Base-by-base conservation (phyloP, 2,329 filamentous ascomycete genomes). In the Dissoconium aciculare region DNA sequence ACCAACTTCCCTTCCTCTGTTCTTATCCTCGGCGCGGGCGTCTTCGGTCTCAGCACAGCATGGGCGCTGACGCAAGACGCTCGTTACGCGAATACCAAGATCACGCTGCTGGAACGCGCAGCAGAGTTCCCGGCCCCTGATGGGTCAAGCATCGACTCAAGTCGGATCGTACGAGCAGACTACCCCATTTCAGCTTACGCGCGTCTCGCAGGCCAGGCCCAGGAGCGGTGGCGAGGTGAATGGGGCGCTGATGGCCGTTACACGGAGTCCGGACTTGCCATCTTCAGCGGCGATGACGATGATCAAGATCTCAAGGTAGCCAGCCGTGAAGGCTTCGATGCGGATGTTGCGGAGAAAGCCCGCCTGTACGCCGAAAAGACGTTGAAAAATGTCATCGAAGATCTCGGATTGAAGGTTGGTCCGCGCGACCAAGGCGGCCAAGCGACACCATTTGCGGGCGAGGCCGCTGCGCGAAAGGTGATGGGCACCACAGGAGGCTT, bases 151-250 rank as follows among this genome's bases (percentile, higher is more conserved):
- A 57, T 74, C 37, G 71, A 76, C 50, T 61, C 61, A 27, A 72
- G 67, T 13, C 69, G 71, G 33, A 74, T 75, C 41, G 62, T 76
- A 29, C 64, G 71, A 17, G 66, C 75, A 21, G 87, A 95, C 63
- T 95, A 95, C 50, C 75, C 80, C 4, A 74, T 87, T 49, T 60
- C 70, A 0, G 69, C 74, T 13, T 95, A 95, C 56, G 70, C 82
- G 4, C 59, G 64, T 11, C 71, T 95, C 27, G 83, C 77, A 12
- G 65, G 70, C 11, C 62, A 71, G 19, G 83, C 84, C 2, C 78
- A 81, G 47, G 55, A 63, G 11, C 61, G 67, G 49, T 89, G 74
- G 80, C 71, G 77, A 44, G 65, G 65, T 44, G 69, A 67, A 42
- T 70, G 62, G 44, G 69, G 62, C 29, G 68, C 66, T 8, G 60